A percentile compares a stretch with the other conserved stretches of the same genome.
phyloP scores from a whole-genome alignment of 2,329 filamentous ascomycete species.

The Acrocalymma vagum region DNA sequence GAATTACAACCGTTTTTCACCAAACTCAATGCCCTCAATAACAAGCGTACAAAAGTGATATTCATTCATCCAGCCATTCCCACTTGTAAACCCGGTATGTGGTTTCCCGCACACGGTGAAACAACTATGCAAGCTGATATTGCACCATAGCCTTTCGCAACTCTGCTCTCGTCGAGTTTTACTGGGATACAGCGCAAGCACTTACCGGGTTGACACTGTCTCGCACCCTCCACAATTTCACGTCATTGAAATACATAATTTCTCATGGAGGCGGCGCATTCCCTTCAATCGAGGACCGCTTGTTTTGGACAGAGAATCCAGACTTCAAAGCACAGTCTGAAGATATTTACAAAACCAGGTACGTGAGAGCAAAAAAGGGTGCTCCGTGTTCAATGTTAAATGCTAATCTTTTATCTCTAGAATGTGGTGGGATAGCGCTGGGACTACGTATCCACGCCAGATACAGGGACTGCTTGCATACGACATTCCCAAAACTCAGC shows the following conservation, averaged over 20 bases:
- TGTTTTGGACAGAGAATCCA: conserved; percentile 3
- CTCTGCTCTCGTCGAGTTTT: conserved; percentile 19
- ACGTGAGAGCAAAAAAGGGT: too few relatives aligned
- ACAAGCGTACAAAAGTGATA: too few relatives aligned
- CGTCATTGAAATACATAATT: conserved; percentile 14
- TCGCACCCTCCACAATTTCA: conserved; percentile 13
- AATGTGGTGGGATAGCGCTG: conserved; percentile 15
- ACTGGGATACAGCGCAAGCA: conserved; percentile 18
- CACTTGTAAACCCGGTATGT: too few relatives aligned
- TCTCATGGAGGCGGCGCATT: conserved; percentile 16
- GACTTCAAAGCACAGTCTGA: too few relatives aligned
- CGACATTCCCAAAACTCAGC: conserved; percentile 1
- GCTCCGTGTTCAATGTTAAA: too few relatives aligned
- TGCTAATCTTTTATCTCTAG: too few relatives aligned
- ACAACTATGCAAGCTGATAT: too few relatives aligned
- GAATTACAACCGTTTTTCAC: conserved; percentile 12
- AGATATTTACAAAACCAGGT: neutral
- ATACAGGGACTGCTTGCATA: conserved; percentile 13
- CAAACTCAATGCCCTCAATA: conserved; percentile 5
- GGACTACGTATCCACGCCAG: conserved; percentile 13
- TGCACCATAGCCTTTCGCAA: too few relatives aligned
- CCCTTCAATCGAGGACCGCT: conserved; percentile 8
- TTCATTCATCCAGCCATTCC: too few relatives aligned
- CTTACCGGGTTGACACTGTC: conserved; percentile 12
- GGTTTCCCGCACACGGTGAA: too few relatives aligned